Evolutionary conservation across 805 yeast species (phyloP).

Genomic region (Candida anglica): DNA sequence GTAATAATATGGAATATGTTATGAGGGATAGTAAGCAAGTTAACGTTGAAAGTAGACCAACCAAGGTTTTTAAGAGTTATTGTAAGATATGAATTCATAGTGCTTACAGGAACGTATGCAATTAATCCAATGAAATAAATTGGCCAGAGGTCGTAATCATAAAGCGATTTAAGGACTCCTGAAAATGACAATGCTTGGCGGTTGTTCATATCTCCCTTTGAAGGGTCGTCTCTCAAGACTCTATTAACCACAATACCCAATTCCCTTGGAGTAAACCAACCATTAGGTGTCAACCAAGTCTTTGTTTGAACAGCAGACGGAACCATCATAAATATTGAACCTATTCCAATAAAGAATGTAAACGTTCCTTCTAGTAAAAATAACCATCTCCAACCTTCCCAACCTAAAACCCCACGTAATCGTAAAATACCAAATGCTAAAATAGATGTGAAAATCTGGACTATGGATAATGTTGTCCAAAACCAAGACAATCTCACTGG

Average conservation of each 20-base stretch:
- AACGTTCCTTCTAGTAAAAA: conserved; percentile 12
- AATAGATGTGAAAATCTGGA: conserved; percentile 16
- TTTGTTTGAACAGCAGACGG: conserved; percentile 51
- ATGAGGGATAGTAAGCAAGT: conserved; percentile 49
- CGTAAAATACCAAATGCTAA: conserved; percentile 18
- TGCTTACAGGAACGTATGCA: conserved; percentile 15
- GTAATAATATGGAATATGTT: conserved; percentile 20
- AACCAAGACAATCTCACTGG: conserved; percentile 17
- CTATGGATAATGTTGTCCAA: conserved; percentile 24
- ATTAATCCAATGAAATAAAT: conserved; percentile 43
- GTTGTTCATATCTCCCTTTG: conserved; percentile 60
- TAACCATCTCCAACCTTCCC: conserved; percentile 18
- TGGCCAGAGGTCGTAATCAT: conserved; percentile 56
- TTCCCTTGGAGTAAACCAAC: conserved; percentile 48
- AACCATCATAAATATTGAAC: conserved; percentile 44
- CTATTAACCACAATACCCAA: conserved; percentile 56
- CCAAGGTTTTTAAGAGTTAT: conserved; percentile 34
- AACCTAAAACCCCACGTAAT: conserved; percentile 13
- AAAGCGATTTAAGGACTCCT: conserved; percentile 35
- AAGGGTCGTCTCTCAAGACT: conserved; percentile 60
- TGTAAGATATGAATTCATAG: conserved; percentile 39
- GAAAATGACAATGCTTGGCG: conserved; percentile 46
- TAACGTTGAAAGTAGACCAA: conserved; percentile 41
- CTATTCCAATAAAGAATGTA: conserved; percentile 39
- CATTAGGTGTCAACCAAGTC: conserved; percentile 42